Base-by-base conservation (phyloP, 257 asterid genomes). In the Jacaranda copaia region DNA sequence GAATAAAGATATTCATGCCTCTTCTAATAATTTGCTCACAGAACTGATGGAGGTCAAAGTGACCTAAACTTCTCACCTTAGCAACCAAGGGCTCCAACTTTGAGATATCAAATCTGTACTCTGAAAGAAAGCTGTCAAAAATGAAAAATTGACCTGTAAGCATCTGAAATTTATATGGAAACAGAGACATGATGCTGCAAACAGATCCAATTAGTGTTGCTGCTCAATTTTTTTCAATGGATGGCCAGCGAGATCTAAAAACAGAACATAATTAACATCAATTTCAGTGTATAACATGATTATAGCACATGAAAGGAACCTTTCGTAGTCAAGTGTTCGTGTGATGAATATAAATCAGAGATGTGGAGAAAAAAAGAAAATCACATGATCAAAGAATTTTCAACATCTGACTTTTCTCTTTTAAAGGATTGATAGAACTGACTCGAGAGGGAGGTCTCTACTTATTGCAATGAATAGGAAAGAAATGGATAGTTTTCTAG, bases 81-180 rank as follows among this genome's bases (percentile, higher is more conserved):
- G 93, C 93, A 76, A 89, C 94, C 75, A 89, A 57, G 0, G 95
- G 92, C 82, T 89, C 92, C 90, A 91, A 68, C 86, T 89, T 91
- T 52, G 94, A 87, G 81, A 86, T 14, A 25, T 90, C 91, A 69
- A 90, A 75, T 79, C 87, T 85, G 83, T 90, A 88, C 83, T 88
- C 93, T 14, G 83, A 75, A 66, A 87, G 85, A 78, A 85, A 91
- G 74, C 93, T 87, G 55, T 42, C n/a, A 19, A 52, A 78, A 69
- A 70, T 13, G 38, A 76, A 9, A 56, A 68, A 36, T 57, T 58
- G 38, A 75, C 70, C 9, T 59, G 42, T 68, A 63, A 53, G 32
- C 38, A 73, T 11, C 25, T 32, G 67, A 58, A 5, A 40, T 5
- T 49, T 32, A 60, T 70, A 14, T 11, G 8, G 16, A 15, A 55